phyloP scores from a whole-genome alignment of 495 filamentous ascomycete genomes.

The Neurospora sp. region DNA sequence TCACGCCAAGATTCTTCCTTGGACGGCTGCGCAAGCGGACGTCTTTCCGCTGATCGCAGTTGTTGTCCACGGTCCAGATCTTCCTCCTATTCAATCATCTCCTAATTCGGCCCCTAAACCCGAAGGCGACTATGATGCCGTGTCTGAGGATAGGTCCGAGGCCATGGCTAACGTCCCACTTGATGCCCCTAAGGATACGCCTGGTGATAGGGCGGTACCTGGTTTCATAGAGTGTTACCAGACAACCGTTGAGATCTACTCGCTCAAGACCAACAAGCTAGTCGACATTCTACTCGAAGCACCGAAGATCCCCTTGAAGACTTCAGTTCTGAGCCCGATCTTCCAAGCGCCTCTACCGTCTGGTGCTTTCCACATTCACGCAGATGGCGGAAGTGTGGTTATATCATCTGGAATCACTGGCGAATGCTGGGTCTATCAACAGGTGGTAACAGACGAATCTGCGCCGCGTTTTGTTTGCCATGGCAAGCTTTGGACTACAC shows the following conservation, averaged over 20 bases:
- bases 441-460: conserved; percentile 22
- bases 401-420: conserved; percentile 73
- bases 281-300: conserved; percentile 58
- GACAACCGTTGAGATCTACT: conserved; percentile 79
- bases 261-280: conserved; percentile 55
- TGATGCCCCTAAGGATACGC: conserved; percentile 13
- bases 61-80: conserved; percentile 61
- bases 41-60: conserved; percentile 59
- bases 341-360: conserved; percentile 52
- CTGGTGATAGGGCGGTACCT: conserved; percentile 13
- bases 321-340: conserved; percentile 40
- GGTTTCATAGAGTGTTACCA: conserved; percentile 51
- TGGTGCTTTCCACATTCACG: conserved; percentile 61
- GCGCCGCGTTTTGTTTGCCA: conserved; percentile 49
- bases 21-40: conserved; percentile 23
- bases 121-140: conserved; percentile 28
- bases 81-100: conserved; percentile 20
- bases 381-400: conserved; percentile 54
- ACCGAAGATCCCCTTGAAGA: conserved; percentile 35
- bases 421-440: conserved; percentile 69
- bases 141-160: conserved; percentile 30
- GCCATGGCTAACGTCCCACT: conserved; percentile 18
- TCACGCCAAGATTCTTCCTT: conserved; percentile 67
- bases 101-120: background rate
- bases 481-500: conserved; percentile 78